Base-by-base conservation (phyloP, 225 moss, liverwort and hornwort species). In the Antitrichia curtipendula region DNA sequence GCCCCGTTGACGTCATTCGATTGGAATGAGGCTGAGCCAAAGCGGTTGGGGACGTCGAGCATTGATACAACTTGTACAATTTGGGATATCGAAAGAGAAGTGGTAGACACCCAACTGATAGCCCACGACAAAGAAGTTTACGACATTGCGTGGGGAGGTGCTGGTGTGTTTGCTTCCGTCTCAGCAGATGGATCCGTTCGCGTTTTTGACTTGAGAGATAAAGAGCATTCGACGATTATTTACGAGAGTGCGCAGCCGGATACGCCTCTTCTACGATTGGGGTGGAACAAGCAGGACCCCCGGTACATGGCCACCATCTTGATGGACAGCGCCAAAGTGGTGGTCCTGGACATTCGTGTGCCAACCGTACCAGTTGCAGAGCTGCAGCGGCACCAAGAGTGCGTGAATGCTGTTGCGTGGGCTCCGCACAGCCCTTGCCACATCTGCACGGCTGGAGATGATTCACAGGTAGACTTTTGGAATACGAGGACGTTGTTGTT, bases 281-380 rank as follows among this genome's bases (percentile, higher is more conserved):
- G 95, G 59, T 97, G 97, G 97, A 97, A 97, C 89, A 97, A 97
- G 85, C 97, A 97, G 88, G 97, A 97, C 90, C 95, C 96, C 23
- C 92, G 97, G 65, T 97, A 97, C 78, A 95, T 97, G 96, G 97
- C 97, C 58, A 97, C 97, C 32, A 96, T 97, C 87, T 91, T 96
- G 86, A 97, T 96, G 96, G 97, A 97, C 85, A 95, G 92, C 82
- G 86, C 97, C 28, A 97, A 97, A 85, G 96, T 96, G 61, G 95
- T 97, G 66, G 92, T 97, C 60, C 70, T 97, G 86, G 97, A 97
- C 88, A 97, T 97, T 88, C 96, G 97, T 80, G 93, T 92, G 63
- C 97, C 97, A 52, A 97, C 96, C 27, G 91, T 96, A 53, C 97
- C 97, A 56, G 95, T 97, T 84, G 97, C 96, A 76, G 97, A 97